These are phyloP conservation scores for Diaporthe batatas DNA, from an alignment of 2,329 filamentous ascomycete species.

Conservation along the genomic window DNA sequence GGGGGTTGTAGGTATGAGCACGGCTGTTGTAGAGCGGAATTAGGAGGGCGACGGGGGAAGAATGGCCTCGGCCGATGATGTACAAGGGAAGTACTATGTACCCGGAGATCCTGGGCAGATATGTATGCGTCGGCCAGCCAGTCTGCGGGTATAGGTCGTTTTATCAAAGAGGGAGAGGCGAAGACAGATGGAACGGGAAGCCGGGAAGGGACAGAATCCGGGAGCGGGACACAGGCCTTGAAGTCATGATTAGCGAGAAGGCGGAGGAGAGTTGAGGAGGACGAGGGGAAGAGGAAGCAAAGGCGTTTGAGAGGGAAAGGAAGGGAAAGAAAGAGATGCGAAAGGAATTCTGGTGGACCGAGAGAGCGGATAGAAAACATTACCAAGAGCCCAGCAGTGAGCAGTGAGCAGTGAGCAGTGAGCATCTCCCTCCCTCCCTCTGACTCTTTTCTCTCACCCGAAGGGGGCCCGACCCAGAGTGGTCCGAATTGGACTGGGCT, in stretches of 20 bases:
- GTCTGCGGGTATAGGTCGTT: neutral
- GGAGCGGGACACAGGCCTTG: conserved; percentile 18
- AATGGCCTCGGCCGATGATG: neutral
- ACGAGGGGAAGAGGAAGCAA: neutral
- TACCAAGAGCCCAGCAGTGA: neutral
- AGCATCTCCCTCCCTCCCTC: neutral
- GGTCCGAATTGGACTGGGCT: conserved; percentile 17
- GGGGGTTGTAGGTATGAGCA: neutral
- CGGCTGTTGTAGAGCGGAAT: neutral
- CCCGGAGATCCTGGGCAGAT: neutral
- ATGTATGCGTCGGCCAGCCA: conserved; percentile 2
- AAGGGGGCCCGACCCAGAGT: neutral
- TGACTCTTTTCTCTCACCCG: conserved; percentile 3
- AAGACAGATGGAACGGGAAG: conserved; percentile 13
- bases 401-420: too few species aligned
- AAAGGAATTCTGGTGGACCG: conserved; percentile 12
- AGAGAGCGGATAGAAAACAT: conserved; percentile 30
- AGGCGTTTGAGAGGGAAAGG: neutral
- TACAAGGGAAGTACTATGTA: conserved; percentile 1
- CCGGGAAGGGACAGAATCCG: conserved; percentile 27
- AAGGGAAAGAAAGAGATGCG: neutral
- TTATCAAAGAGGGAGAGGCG: conserved; percentile 14
- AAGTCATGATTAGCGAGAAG: conserved; percentile 30
- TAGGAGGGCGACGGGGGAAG: neutral
- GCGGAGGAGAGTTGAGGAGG: neutral